phyloP scores from a whole-genome alignment of 2,329 filamentous ascomycete genomes.

The Penicillium sumatraense region DNA sequence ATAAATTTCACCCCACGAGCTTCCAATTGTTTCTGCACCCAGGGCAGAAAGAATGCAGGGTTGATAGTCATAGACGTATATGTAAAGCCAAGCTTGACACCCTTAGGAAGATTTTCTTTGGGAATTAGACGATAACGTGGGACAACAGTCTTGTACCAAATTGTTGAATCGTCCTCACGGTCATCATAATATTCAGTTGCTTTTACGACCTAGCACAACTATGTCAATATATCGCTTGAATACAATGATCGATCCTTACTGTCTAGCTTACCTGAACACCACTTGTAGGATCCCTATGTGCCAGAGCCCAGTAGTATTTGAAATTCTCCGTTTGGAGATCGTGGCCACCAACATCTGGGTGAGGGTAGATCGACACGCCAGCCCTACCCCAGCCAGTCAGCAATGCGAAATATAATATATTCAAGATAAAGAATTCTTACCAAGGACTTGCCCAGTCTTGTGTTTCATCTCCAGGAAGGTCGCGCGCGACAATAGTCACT shows the following conservation, averaged over 20 bases:
- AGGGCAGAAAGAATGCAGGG: slow-evolving; percentile 15
- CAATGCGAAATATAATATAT: background rate
- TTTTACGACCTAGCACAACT: slow-evolving; percentile 13
- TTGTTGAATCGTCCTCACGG: slow-evolving; percentile 19
- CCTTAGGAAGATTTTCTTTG: slow-evolving; percentile 8
- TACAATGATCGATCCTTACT: background rate
- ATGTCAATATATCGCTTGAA: too few relatives aligned
- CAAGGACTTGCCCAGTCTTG: slow-evolving; percentile 29
- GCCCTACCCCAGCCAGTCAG: slow-evolving; percentile 12
- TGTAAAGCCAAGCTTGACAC: slow-evolving; percentile 18
- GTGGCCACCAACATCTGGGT: slow-evolving; percentile 17
- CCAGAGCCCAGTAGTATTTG: slow-evolving; percentile 26
- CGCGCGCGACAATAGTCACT: slow-evolving; percentile 25
- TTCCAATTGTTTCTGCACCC: slow-evolving; percentile 18
- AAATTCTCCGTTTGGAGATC: slow-evolving; percentile 21
- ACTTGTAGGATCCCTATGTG: slow-evolving; percentile 25
- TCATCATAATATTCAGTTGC: slow-evolving; percentile 24
- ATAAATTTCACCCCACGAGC: slow-evolving; percentile 16
- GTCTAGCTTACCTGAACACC: slow-evolving; percentile 19
- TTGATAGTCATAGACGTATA: slow-evolving; percentile 22
- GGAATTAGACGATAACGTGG: slow-evolving; percentile 19
- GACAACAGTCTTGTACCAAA: slow-evolving; percentile 25
- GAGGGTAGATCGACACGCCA: slow-evolving; percentile 19
- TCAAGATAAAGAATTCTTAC: slow-evolving; percentile 7
- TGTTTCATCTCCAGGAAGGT: slow-evolving; percentile 24